These are phyloP conservation scores for Groenewaldozyma sp. DNA, from an alignment of 1,139 yeast species.

Conservation along the genomic window DNA sequence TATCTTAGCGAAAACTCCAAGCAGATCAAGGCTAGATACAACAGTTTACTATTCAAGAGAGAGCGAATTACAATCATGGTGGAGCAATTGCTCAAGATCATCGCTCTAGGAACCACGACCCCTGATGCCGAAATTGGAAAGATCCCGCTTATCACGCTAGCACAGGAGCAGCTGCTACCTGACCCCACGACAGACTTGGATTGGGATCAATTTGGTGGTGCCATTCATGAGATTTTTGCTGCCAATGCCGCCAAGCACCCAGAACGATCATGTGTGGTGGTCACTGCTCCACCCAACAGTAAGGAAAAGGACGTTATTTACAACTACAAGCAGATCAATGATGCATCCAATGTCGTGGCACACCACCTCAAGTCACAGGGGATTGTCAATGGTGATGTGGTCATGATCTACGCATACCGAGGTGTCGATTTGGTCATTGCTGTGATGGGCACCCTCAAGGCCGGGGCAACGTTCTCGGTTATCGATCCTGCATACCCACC, in stretches of 20 bases:
- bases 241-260: constrained; percentile 77
- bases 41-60: constrained; percentile 62
- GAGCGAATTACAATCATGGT: constrained; percentile 61
- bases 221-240: constrained; percentile 90
- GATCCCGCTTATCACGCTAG: constrained; percentile 55
- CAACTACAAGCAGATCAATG: constrained; percentile 76
- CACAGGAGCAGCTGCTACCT: constrained; percentile 57
- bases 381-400: constrained; percentile 83
- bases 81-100: constrained; percentile 61
- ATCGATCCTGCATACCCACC: constrained; percentile 99
- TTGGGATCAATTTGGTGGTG: constrained; percentile 88
- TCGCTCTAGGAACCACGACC: constrained; percentile 30
- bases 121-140: constrained; percentile 44
- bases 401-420: constrained; percentile 94
- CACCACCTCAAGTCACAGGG: constrained; percentile 78
- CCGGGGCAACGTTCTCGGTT: constrained; percentile 97
- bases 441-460: constrained; percentile 94
- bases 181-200: constrained; percentile 83
- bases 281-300: constrained; percentile 69
- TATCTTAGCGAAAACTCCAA: constrained; percentile 31
- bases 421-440: constrained; percentile 96
- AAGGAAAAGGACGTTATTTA: constrained; percentile 55
- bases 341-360: constrained; percentile 91
- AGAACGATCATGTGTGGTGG: constrained; percentile 82
- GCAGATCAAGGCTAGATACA: constrained; percentile 47